Evolutionary conservation across 768 basidiomycete species (phyloP), one percentile per base, ranked within the genome.

Genomic region (Leccinum boreale): DNA sequence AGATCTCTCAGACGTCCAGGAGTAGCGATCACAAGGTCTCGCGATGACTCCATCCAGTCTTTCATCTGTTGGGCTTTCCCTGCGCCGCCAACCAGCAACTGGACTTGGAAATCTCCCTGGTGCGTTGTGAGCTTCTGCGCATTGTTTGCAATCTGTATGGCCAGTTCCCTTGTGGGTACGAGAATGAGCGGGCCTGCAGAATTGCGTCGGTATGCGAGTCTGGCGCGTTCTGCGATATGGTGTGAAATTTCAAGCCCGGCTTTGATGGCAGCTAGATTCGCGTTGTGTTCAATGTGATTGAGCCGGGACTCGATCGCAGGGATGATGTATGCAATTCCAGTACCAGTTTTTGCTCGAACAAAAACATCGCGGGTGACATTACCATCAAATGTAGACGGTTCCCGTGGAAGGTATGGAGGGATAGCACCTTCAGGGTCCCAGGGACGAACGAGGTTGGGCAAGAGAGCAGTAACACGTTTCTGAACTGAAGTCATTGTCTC

Each of bases 141-240:
- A 68, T 96, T 92, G 21, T 81, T 84, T 23, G 93, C 93, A 59
- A 95, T 96, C 71, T 94, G 92, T 1, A 87, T 86, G 5, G 94
- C 94, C 46, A 93, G 75, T 68, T 98, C 94, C 52, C 94, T 83
- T 4, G 94, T 97, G 2, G 94, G 93, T 23, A 86, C 91, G 70
- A 98, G 85, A 63, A 98, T 79, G 21, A 98, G 79, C 0, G 86
- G 78, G 2, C 94, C 93, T 35, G 84, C 84, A 42, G 80, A 74
- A 6, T 74, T 65, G 9, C 74, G 73, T 0, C 82, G 77, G 67
- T 78, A 84, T 1, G 60, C 62, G 4, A 64, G 61, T 56, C 63
- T 68, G 12, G 78, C 78, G 24, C 65, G 65, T 35, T 55, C 56
- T 52, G 70, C 69, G 1, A 78, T 58, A 1, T 59, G 54, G 19